Evolutionary conservation across 2,329 filamentous ascomycete species (phyloP).

Genomic region (Ploettnerulaceae sp.): DNA sequence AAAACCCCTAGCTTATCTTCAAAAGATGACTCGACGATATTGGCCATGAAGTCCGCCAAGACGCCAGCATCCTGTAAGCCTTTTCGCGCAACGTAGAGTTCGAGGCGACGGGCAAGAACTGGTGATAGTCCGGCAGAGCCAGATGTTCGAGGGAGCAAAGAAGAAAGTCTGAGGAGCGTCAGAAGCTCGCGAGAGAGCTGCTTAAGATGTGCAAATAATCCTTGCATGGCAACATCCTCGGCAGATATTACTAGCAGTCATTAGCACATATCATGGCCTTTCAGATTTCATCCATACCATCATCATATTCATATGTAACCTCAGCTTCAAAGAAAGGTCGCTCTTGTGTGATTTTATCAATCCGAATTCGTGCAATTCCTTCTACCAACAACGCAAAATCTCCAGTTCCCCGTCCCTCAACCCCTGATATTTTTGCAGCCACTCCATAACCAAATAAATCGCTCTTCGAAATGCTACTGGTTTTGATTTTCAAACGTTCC

Average conservation of each 20-base stretch:
- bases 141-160: slow-evolving; percentile 69
- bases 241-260: slow-evolving; percentile 29
- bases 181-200: slow-evolving; percentile 81
- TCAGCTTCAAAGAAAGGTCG: slow-evolving; percentile 83
- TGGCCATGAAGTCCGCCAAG: slow-evolving; percentile 94
- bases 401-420: slow-evolving; percentile 68
- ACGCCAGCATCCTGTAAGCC: slow-evolving; percentile 75
- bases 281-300: slow-evolving; percentile 43
- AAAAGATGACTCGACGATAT: slow-evolving; percentile 79
- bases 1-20: slow-evolving; percentile 89
- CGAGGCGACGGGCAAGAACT: slow-evolving; percentile 77
- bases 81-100: slow-evolving; percentile 81
- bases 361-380: slow-evolving; percentile 69
- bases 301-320: slow-evolving; percentile 66
- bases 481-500: slow-evolving; percentile 44
- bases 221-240: slow-evolving; percentile 60
- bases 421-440: slow-evolving; percentile 70
- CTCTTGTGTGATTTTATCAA: slow-evolving; percentile 72
- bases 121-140: slow-evolving; percentile 67
- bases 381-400: slow-evolving; percentile 85
- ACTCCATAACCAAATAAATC: slow-evolving; percentile 83
- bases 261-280: slow-evolving; percentile 17
- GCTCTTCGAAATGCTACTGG: slow-evolving; percentile 55
- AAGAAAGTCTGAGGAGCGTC: slow-evolving; percentile 75
- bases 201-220: slow-evolving; percentile 76